Conservation (phyloP, 2,329 filamentous ascomycete species). For the Fusarium cyanostomum region DNA sequence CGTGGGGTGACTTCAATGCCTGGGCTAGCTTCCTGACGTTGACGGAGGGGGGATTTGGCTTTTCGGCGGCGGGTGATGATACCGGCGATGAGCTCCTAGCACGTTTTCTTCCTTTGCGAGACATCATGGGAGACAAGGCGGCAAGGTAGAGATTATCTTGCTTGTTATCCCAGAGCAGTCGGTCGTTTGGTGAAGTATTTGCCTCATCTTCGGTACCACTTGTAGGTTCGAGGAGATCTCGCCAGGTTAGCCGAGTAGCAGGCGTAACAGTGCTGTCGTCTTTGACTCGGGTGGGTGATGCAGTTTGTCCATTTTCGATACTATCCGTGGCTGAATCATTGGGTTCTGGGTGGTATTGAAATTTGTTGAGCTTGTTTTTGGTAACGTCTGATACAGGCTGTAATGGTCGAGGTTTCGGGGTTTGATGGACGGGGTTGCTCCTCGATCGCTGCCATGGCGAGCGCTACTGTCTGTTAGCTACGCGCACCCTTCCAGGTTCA, state of each 20-base stretch:
- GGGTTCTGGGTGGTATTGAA: slow-evolving; percentile 51
- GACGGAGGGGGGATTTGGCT: slow-evolving; percentile 56
- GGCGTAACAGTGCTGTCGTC: slow-evolving; percentile 54
- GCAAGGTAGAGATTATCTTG: slow-evolving; percentile 53
- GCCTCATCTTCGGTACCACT: slow-evolving; percentile 55
- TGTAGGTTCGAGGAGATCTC: slow-evolving; percentile 63
- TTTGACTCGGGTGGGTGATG: slow-evolving; percentile 15
- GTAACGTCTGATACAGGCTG: slow-evolving; percentile 66
- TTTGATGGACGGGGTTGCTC: slow-evolving; percentile 57
- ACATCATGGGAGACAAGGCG: slow-evolving; percentile 59
- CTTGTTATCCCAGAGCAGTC: slow-evolving; percentile 68
- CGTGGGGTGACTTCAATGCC: slow-evolving; percentile 71
- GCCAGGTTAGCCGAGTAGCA: slow-evolving; percentile 63
- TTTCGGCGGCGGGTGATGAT: slow-evolving; percentile 69
- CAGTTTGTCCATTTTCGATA: slow-evolving; percentile 23
- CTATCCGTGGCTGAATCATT: slow-evolving; percentile 29
- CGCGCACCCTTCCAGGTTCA: slow-evolving; percentile 1
- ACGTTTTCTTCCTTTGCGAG: slow-evolving; percentile 68
- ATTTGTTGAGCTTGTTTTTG: slow-evolving; percentile 69
- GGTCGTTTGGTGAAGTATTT: slow-evolving; percentile 67
- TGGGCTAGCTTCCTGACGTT: slow-evolving; percentile 68
- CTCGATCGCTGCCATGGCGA: slow-evolving; percentile 64
- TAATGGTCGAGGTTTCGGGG: slow-evolving; percentile 50
- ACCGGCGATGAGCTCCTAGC: slow-evolving; percentile 78
- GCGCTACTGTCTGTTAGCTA: slow-evolving; percentile 46